Conservation (phyloP, 1,284 basidiomycete genomes). For the Boletus sp. region DNA sequence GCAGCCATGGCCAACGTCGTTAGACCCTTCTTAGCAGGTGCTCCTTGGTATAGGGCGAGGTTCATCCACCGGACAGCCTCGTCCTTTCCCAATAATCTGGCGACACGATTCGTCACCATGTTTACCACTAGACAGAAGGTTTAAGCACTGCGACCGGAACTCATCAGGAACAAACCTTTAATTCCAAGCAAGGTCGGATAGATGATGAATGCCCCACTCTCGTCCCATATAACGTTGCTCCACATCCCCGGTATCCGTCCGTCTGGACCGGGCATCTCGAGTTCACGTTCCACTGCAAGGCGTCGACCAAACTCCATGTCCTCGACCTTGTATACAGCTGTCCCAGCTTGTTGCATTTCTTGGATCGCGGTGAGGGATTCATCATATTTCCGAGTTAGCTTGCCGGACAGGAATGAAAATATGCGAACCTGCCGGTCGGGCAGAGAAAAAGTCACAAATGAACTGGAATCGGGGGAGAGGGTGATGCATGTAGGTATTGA, state of each 20-base stretch:
- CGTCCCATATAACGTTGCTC: constrained; percentile 93
- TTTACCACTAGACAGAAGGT: constrained; percentile 74
- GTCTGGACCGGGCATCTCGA: constrained; percentile 76
- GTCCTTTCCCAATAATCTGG: constrained; percentile 87
- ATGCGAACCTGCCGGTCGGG: constrained; percentile 91
- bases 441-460: constrained; percentile 90
- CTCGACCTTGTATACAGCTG: constrained; percentile 86
- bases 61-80: constrained; percentile 92
- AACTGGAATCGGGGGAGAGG: constrained; percentile 82
- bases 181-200: constrained; percentile 94
- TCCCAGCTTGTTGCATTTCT: constrained; percentile 96
- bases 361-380: constrained; percentile 90
- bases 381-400: constrained; percentile 90
- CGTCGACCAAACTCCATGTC: constrained; percentile 99
- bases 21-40: constrained; percentile 81
- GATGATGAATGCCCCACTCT: constrained; percentile 89
- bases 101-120: constrained; percentile 90
- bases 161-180: constrained; percentile 60
- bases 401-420: constrained; percentile 89
- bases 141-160: not conserved
- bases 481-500: constrained; percentile 88
- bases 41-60: constrained; percentile 87
- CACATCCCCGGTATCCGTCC: constrained; percentile 66
- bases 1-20: constrained; percentile 91
- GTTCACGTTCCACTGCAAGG: constrained; percentile 86